Percentiles rank a stretch among this genome's conserved stretches.
These are phyloP conservation scores for Septoria linicola DNA, from an alignment of 2,329 filamentous ascomycete genomes.

Conservation along the genomic window DNA sequence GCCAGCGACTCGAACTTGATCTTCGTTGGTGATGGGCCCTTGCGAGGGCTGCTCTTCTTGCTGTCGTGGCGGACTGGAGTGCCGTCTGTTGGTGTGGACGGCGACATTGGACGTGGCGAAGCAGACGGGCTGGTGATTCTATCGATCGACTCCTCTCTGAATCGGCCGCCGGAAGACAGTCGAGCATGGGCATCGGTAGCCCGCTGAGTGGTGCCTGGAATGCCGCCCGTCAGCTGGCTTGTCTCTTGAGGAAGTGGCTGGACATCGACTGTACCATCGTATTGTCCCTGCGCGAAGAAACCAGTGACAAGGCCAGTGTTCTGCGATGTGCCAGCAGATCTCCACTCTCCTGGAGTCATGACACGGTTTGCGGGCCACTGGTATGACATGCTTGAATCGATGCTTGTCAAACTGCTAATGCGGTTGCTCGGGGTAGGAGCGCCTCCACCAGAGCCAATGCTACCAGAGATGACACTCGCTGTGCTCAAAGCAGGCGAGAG, in stretches of 20 bases:
- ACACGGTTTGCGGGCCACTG: constrained; percentile 31
- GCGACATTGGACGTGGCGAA: constrained; percentile 27
- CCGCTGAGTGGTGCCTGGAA: constrained; percentile 21
- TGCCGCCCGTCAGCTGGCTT: constrained; percentile 18
- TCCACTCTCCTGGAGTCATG: constrained; percentile 38
- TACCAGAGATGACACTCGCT: constrained; percentile 23
- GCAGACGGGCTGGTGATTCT: constrained; percentile 27
- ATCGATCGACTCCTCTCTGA: constrained; percentile 32
- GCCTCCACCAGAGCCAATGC: constrained; percentile 21
- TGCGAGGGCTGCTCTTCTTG: constrained; percentile 24
- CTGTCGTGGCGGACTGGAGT: constrained; percentile 19
- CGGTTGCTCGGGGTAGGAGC: constrained; percentile 24
- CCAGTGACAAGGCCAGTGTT: constrained; percentile 36
- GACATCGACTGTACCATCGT: constrained; percentile 34
- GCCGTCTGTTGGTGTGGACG: constrained; percentile 23
- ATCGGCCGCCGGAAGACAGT: constrained; percentile 23
- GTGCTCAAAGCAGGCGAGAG: constrained; percentile 21
- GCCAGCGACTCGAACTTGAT: constrained; percentile 49
- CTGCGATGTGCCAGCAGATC: constrained; percentile 34
- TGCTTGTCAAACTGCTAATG: constrained; percentile 31
- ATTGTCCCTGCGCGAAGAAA: constrained; percentile 37
- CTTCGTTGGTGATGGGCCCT: constrained; percentile 44
- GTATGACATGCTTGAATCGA: constrained; percentile 31
- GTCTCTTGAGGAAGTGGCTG: constrained; percentile 8
- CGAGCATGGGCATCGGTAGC: constrained; percentile 7